These are phyloP conservation scores for Oryza rufipogon DNA, from an alignment of 176 grass and related monocot species.

Conservation along the genomic window DNA sequence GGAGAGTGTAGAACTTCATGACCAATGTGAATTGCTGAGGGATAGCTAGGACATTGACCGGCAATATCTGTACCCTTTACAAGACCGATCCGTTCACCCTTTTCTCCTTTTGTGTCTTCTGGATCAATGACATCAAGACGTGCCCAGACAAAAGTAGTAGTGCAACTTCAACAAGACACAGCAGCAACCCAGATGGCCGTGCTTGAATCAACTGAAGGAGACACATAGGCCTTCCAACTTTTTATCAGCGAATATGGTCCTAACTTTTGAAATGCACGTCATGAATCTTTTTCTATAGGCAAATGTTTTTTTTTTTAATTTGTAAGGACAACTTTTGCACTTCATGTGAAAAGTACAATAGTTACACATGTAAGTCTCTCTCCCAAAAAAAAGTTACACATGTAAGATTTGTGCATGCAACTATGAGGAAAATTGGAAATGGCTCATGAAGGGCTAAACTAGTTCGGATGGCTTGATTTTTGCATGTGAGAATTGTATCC, in stretches of 20 bases:
- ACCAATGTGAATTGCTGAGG: not conserved
- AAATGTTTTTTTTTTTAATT: not conserved
- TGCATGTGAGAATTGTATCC: not conserved
- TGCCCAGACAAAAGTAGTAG: conserved; percentile 15
- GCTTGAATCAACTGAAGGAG: not conserved
- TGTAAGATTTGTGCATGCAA: not conserved
- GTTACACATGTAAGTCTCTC: not conserved
- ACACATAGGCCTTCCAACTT: not conserved
- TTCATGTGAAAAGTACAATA: not conserved
- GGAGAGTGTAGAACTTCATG: not conserved
- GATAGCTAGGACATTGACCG: not conserved
- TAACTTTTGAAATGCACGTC: not conserved
- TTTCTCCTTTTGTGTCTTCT: not conserved
- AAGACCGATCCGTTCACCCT: not conserved
- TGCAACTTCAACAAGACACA: not conserved
- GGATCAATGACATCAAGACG: conserved; percentile 8
- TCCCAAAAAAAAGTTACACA: not conserved
- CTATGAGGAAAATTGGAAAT: not conserved
- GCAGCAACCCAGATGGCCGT: not conserved
- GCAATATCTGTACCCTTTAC: not conserved
- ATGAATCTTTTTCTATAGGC: not conserved
- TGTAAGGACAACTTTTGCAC: not conserved
- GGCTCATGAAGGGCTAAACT: not conserved
- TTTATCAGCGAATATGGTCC: not conserved
- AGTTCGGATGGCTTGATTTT: not conserved